A percentile compares a stretch with the other conserved stretches of the same genome.
phyloP scores from a whole-genome alignment of 2,329 filamentous ascomycete genomes.

The Meredithiella fracta region DNA sequence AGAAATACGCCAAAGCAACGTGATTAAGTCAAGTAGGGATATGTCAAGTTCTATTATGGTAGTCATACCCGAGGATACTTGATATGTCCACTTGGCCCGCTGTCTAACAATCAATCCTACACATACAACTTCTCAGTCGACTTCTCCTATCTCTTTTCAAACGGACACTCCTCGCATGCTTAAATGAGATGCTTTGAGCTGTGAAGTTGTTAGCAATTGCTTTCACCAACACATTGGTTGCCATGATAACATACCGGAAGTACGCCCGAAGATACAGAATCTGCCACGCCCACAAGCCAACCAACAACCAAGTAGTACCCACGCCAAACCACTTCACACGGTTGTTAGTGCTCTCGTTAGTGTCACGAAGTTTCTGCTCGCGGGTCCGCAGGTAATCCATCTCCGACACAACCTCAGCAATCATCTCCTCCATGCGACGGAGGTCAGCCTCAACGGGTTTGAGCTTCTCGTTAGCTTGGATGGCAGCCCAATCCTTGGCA shows the following conservation, averaged over 20 bases:
- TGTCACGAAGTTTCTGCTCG: conserved; percentile 93
- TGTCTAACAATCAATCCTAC: not conserved
- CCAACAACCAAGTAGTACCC: conserved; percentile 76
- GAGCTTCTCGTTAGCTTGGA: conserved; percentile 91
- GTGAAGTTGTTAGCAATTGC: conserved; percentile 14
- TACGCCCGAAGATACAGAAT: conserved; percentile 94
- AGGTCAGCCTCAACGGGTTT: conserved; percentile 94
- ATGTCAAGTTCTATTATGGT: too few species aligned
- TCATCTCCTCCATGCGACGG: conserved; percentile 78
- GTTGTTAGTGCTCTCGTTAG: conserved; percentile 98
- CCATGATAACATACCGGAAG: conserved; percentile 47
- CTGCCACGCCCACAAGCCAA: conserved; percentile 88
- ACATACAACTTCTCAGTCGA: not conserved
- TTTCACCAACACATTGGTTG: too few species aligned
- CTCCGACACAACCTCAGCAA: conserved; percentile 73
- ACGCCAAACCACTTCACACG: conserved; percentile 98
- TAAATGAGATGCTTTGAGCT: conserved; percentile 57
- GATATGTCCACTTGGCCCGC: too few species aligned
- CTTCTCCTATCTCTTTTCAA: not conserved
- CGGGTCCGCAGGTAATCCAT: conserved; percentile 87
- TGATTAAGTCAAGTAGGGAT: too few species aligned
- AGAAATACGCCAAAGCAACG: not conserved
- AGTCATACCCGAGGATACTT: too few species aligned
- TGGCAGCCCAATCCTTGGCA: conserved; percentile 94
- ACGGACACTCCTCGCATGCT: not conserved